These are phyloP conservation scores for Pseudocercospora fuligena DNA, from an alignment of 2,329 filamentous ascomycete genomes.

Conservation along the genomic window DNA sequence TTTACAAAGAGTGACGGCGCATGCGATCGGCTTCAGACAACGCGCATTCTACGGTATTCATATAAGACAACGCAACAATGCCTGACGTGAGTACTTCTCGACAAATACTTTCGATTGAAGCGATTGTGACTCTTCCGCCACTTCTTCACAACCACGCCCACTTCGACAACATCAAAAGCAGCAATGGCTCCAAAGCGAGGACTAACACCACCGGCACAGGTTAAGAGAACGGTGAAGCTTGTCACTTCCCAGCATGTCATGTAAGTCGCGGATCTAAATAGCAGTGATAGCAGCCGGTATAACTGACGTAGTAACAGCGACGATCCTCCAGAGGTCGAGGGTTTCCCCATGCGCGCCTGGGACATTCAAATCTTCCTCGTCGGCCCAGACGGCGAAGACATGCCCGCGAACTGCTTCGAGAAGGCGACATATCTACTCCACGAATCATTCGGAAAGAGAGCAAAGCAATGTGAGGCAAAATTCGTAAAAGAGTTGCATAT, in stretches of 20 bases:
- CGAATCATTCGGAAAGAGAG: slow-evolving; percentile 83
- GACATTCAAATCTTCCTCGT: slow-evolving; percentile 82
- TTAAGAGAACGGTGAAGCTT: slow-evolving; percentile 86
- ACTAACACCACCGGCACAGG: slow-evolving; percentile 22
- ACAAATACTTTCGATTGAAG: not conserved
- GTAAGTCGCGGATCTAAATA: slow-evolving; percentile 57
- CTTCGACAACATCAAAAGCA: slow-evolving; percentile 8
- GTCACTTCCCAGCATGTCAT: slow-evolving; percentile 88
- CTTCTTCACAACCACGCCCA: not conserved
- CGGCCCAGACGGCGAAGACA: slow-evolving; percentile 83
- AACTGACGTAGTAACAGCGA: slow-evolving; percentile 57
- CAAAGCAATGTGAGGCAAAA: slow-evolving; percentile 61
- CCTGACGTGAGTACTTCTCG: slow-evolving; percentile 43
- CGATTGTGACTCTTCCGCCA: not conserved
- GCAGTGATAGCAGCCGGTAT: not conserved
- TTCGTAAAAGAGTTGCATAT: not conserved
- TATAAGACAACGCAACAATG: slow-evolving; percentile 35
- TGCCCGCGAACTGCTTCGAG: slow-evolving; percentile 82
- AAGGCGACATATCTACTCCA: slow-evolving; percentile 93
- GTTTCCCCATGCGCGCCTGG: slow-evolving; percentile 93
- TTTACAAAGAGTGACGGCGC: slow-evolving; percentile 24
- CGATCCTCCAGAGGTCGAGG: slow-evolving; percentile 79
- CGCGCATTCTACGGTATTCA: slow-evolving; percentile 19
- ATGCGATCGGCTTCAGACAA: slow-evolving; percentile 25
- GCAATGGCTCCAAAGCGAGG: slow-evolving; percentile 21